Evolutionary conservation across 2,329 filamentous ascomycete genomes (phyloP), one percentile per base, ranked within the genome.

Genomic region (Clonostachys solani): DNA sequence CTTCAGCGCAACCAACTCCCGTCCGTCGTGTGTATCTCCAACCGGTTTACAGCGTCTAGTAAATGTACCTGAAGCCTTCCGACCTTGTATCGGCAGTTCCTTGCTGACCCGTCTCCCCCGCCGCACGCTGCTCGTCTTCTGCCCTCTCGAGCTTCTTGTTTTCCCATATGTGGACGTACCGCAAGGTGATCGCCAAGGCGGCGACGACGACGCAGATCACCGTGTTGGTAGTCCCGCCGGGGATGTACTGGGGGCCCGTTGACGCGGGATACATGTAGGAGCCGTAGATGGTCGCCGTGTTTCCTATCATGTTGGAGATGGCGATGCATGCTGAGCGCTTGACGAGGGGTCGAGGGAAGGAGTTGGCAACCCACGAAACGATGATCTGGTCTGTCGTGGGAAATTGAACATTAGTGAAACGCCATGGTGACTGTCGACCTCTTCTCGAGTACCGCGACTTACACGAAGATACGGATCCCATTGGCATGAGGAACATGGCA

Each of bases 321-420:
- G 84, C 80, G 45, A 89, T 84, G 5, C 77, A 77, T 3, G 78
- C 77, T 5, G 85, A 86, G 3, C 84, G 76, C 43, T 85, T 81
- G 3, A 83, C 84, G 3, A 85, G 63, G 2, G 86, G 84, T 62
- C 86, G 87, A 0, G 86, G 84, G 35, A 90, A 76, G 9, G 86
- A 84, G 52, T 88, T 87, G 5, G 81, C 80, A 34, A 89, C 82
- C 55, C 77, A 79, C 0, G 84, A 81, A 42, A 89, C 84, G 19
- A 89, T 78, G 50, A 78, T 77, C 52, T 75, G 72, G 38, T 75
- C 65, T 66, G 47, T 10, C 17, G 35, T 33, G 6, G 13, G 29
- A 15, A 8, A 36, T 13, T 4, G 4, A 6, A 40, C 1, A 49
- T 23, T 45, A 51, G 5, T 46, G 49, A 40, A 50, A 53, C 4